Percentiles rank a stretch among this genome's conserved stretches.
phyloP scores from a whole-genome alignment of 2,329 filamentous ascomycete species.

The Aspergillus latus region DNA sequence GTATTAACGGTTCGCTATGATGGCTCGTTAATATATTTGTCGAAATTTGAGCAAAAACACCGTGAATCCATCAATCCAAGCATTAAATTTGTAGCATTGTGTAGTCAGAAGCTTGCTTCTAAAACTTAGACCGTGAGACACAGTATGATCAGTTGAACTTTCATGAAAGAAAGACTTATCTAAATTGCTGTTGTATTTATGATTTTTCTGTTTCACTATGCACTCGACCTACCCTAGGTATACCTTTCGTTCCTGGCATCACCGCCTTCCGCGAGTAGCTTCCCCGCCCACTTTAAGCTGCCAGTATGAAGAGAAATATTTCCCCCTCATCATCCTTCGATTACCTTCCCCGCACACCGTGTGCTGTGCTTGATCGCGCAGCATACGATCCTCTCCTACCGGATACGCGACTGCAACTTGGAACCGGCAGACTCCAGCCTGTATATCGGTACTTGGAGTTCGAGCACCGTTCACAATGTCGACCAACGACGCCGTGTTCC shows the following conservation, averaged over 20 bases:
- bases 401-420: not conserved
- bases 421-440: not conserved
- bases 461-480: slow-evolving; percentile 21
- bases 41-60: too few relatives aligned
- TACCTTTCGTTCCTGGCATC: slow-evolving; percentile 2
- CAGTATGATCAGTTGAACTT: too few relatives aligned
- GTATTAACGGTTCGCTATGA: too few relatives aligned
- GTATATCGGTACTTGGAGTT: not conserved
- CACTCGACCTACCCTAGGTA: too few relatives aligned
- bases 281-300: slow-evolving; percentile 17
- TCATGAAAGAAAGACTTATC: too few relatives aligned
- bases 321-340: slow-evolving; percentile 16
- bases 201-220: too few relatives aligned
- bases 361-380: slow-evolving; percentile 28
- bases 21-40: too few relatives aligned
- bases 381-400: slow-evolving; percentile 19
- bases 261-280: slow-evolving; percentile 24
- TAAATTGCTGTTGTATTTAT: too few relatives aligned
- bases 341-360: slow-evolving; percentile 20
- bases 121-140: too few relatives aligned
- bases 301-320: slow-evolving; percentile 17
- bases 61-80: too few relatives aligned
- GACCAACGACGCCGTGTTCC: slow-evolving; percentile 41
- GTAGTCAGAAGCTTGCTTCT: too few relatives aligned
- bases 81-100: too few relatives aligned